Evolutionary conservation across 2,329 filamentous ascomycete species (phyloP).

Genomic region (Sporothrix globosa): DNA sequence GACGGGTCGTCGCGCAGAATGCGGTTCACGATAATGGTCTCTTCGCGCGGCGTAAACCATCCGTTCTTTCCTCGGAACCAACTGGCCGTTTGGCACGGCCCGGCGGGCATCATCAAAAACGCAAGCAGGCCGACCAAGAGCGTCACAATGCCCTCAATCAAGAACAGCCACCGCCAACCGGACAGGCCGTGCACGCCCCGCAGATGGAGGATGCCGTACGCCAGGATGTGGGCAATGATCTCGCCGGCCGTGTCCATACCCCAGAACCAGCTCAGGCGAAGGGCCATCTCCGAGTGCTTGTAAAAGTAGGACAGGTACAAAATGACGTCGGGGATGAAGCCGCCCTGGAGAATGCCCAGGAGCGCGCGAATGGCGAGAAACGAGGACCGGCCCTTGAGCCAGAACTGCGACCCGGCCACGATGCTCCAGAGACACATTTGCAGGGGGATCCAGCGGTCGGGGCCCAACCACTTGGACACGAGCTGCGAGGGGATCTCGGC

Average conservation of each 20-base stretch:
- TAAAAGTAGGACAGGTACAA: conserved; percentile 47
- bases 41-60: conserved; percentile 65
- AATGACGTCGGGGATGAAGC: conserved; percentile 50
- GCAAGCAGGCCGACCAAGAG: conserved; percentile 56
- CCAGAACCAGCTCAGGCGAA: conserved; percentile 50
- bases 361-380: conserved; percentile 12
- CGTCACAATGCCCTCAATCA: conserved; percentile 57
- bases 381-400: background rate
- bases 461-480: conserved; percentile 61
- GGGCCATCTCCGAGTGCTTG: conserved; percentile 47
- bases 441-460: conserved; percentile 63
- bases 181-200: conserved; percentile 44
- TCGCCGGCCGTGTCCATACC: conserved; percentile 47
- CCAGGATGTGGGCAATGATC: conserved; percentile 47
- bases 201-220: conserved; percentile 48
- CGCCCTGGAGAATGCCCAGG: conserved; percentile 44
- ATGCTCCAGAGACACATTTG: conserved; percentile 62
- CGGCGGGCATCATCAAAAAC: conserved; percentile 59
- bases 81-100: conserved; percentile 56
- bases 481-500: conserved; percentile 65
- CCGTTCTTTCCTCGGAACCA: conserved; percentile 58
- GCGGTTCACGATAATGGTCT: conserved; percentile 64
- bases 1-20: conserved; percentile 61
- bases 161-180: conserved; percentile 56
- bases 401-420: conserved; percentile 45